A percentile compares a stretch with the other conserved stretches of the same genome.
Conservation (phyloP, 345 rosid genomes). For the Corchorus capsularis region DNA sequence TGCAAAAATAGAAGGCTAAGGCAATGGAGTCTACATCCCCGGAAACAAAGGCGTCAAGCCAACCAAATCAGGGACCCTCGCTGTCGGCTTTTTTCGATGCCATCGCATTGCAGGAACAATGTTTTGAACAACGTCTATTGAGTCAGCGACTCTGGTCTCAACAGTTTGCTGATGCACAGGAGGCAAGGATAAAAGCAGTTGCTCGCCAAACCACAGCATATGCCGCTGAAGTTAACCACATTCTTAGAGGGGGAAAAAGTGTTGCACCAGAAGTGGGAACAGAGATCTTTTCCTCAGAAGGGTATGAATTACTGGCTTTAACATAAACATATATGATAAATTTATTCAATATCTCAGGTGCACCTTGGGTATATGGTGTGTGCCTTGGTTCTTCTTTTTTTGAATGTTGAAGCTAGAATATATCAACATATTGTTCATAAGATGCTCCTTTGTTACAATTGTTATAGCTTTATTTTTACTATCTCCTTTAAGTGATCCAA, state of each 20-base stretch:
- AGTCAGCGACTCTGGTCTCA: slow-evolving; percentile 12
- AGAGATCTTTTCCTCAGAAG: neutral
- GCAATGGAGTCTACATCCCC: slow-evolving; percentile 1
- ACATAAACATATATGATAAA: neutral
- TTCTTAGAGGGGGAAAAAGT: neutral
- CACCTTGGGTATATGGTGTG: neutral
- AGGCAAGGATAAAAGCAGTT: slow-evolving; percentile 6
- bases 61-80: neutral
- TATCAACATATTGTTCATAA: too few species aligned
- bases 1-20: neutral
- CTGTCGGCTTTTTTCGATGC: neutral
- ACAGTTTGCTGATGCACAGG: slow-evolving; percentile 11
- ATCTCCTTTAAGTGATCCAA: neutral
- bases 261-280: neutral
- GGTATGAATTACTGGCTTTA: slow-evolving; percentile 12
- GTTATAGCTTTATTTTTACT: neutral
- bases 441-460: too few species aligned
- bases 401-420: neutral
- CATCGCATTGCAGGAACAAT: slow-evolving; percentile 10
- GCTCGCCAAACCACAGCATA: neutral
- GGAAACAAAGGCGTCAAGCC: neutral
- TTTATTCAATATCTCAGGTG: neutral
- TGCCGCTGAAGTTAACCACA: neutral
- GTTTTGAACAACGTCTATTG: neutral
- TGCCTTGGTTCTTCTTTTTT: neutral